Evolutionary conservation across 345 rosid species (phyloP).

Genomic region (Populus nigra): DNA sequence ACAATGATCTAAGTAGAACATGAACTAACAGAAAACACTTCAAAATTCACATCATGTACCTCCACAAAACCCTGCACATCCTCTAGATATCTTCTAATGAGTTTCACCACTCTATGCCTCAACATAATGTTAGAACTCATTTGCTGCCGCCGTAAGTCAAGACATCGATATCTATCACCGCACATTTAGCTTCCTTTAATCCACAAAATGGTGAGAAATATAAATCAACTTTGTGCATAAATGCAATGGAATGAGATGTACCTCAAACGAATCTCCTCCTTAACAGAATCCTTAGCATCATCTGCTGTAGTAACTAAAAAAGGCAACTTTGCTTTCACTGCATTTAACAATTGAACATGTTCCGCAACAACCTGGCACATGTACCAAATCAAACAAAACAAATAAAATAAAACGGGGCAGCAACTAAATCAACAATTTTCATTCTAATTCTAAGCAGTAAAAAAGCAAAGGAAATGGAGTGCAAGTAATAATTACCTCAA

Average conservation of each 20-base stretch:
- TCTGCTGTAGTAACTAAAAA: slow-evolving; percentile 77
- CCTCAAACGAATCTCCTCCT: slow-evolving; percentile 94
- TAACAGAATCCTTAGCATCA: slow-evolving; percentile 67
- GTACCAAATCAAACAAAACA: slow-evolving; percentile 1
- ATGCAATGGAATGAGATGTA: slow-evolving; percentile 11
- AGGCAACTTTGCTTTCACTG: slow-evolving; percentile 79
- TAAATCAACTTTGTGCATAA: not conserved
- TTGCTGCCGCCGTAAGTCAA: slow-evolving; percentile 89
- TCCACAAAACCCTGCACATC: slow-evolving; percentile 86
- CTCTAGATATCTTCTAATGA: slow-evolving; percentile 79
- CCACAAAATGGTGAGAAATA: not conserved
- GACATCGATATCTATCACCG: slow-evolving; percentile 69
- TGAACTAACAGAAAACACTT: not conserved
- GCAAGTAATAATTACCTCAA: slow-evolving; percentile 50
- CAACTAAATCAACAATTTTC: not conserved
- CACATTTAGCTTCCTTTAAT: not conserved
- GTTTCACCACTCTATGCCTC: slow-evolving; percentile 88
- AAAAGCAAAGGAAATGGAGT: too few species aligned
- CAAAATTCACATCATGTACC: slow-evolving; percentile 37
- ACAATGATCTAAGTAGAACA: not conserved
- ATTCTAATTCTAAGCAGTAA: not conserved
- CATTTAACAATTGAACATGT: slow-evolving; percentile 76
- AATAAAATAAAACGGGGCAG: not conserved
- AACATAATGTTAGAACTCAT: slow-evolving; percentile 71
- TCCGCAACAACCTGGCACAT: slow-evolving; percentile 70